Conservation (phyloP, 805 yeast genomes). For the Wickerhamomyces bisporus region DNA sequence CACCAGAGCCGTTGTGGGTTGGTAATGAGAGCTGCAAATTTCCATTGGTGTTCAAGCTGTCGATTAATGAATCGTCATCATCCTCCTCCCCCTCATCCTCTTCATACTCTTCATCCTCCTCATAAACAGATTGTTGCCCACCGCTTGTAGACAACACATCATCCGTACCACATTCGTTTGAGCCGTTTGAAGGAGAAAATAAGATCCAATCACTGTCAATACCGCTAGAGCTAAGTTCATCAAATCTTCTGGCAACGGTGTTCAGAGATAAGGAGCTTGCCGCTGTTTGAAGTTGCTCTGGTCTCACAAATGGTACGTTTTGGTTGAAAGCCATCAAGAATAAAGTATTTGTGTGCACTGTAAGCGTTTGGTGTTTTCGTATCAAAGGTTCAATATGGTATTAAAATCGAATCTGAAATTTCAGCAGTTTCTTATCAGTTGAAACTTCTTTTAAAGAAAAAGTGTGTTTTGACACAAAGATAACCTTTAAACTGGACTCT, state of each 20-base stretch:
- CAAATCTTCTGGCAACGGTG: conserved; percentile 5
- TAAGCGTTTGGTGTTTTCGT: too few relatives aligned
- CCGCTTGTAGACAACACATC: conserved; percentile 14
- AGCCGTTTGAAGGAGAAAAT: conserved; percentile 15
- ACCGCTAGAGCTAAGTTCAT: conserved; percentile 21
- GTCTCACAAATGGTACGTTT: conserved; percentile 4
- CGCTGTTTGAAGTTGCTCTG: conserved; percentile 2
- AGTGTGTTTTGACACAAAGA: neutral
- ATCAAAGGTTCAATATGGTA: too few relatives aligned
- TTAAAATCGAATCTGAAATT: too few relatives aligned
- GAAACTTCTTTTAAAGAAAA: too few relatives aligned
- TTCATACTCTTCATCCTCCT: conserved; percentile 5
- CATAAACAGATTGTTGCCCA: neutral
- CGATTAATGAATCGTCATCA: conserved; percentile 24
- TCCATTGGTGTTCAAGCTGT: conserved; percentile 16
- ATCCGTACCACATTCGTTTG: conserved; percentile 5
- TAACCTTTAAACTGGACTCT: neutral
- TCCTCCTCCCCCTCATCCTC: conserved; percentile 19
- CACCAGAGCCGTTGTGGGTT: conserved; percentile 12
- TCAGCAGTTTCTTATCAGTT: too few relatives aligned
- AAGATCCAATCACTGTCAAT: conserved; percentile 24
- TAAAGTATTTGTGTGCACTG: too few relatives aligned
- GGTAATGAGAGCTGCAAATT: conserved; percentile 14
- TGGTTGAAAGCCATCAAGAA: conserved; percentile 11
- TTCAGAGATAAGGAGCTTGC: conserved; percentile 1